Evolutionary conservation across 768 basidiomycete species (phyloP).

Genomic region (Pholiota conissans): DNA sequence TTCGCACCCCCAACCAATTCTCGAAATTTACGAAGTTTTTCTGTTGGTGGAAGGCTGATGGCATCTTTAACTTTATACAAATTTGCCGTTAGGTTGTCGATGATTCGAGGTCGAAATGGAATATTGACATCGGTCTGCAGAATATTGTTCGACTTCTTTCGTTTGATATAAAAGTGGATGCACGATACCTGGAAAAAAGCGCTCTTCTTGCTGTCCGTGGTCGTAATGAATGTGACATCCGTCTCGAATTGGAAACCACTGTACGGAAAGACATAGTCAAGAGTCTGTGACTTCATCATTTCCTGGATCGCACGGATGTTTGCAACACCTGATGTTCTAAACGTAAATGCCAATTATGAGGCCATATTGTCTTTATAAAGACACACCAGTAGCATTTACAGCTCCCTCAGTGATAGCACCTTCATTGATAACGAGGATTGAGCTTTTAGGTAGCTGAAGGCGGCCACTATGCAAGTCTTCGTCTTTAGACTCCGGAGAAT

Average conservation of each 20-base stretch:
- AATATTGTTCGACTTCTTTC: not conserved
- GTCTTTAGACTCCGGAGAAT: constrained; percentile 68
- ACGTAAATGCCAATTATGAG: too few relatives aligned
- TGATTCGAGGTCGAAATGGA: constrained; percentile 37
- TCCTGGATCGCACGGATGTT: constrained; percentile 68
- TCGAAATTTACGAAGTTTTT: constrained; percentile 56
- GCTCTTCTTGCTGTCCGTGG: constrained; percentile 66
- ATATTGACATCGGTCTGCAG: constrained; percentile 58
- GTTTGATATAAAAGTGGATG: not conserved
- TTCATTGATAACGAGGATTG: constrained; percentile 64
- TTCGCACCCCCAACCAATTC: constrained; percentile 62
- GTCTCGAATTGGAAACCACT: constrained; percentile 72
- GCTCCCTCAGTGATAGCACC: constrained; percentile 67
- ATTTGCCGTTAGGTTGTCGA: constrained; percentile 15
- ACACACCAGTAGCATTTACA: too few relatives aligned
- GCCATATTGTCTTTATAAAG: too few relatives aligned
- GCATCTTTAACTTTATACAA: constrained; percentile 51
- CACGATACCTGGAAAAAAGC: constrained; percentile 64
- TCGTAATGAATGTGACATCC: constrained; percentile 64
- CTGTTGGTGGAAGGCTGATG: constrained; percentile 44
- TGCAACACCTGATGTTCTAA: constrained; percentile 44
- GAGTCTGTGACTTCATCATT: constrained; percentile 60
- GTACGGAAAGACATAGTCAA: constrained; percentile 78
- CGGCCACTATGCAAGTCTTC: constrained; percentile 73
- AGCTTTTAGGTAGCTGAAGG: constrained; percentile 69